Evolutionary conservation across 495 filamentous ascomycete species (phyloP).

Genomic region (Penicillium maclennaniae): DNA sequence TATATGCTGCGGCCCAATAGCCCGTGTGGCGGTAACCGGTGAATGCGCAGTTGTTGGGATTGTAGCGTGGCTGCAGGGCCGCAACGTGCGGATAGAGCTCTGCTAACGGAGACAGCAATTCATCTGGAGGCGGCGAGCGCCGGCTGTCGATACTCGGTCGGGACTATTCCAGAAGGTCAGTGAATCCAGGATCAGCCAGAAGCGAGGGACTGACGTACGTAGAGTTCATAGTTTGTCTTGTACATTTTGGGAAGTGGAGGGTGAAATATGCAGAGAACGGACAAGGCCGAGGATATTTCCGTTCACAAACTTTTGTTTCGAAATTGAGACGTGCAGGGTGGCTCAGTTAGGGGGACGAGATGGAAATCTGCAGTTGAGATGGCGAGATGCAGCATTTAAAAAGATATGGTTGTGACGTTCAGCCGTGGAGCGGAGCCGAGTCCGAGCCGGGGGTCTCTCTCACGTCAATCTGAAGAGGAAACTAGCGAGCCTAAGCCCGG

Average conservation of each 20-base stretch:
- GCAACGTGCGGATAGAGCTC: slow-evolving; percentile 40
- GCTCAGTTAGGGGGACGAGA: background rate
- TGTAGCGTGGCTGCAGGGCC: slow-evolving; percentile 36
- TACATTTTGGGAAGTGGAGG: slow-evolving; percentile 29
- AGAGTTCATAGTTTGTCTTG: slow-evolving; percentile 46
- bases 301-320: background rate
- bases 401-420: slow-evolving; percentile 1
- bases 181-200: background rate
- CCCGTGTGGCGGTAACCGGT: slow-evolving; percentile 34
- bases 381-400: slow-evolving; percentile 14
- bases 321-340: background rate
- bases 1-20: slow-evolving; percentile 39
- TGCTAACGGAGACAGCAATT: slow-evolving; percentile 38
- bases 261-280: slow-evolving; percentile 2
- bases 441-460: background rate
- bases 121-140: slow-evolving; percentile 28
- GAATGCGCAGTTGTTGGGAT: slow-evolving; percentile 35
- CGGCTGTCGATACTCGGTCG: slow-evolving; percentile 27
- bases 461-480: background rate
- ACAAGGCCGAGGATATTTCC: background rate
- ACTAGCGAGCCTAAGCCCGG: background rate
- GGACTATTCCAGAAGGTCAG: slow-evolving; percentile 3
- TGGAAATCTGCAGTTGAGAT: slow-evolving; percentile 3
- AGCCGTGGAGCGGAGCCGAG: slow-evolving; percentile 6
- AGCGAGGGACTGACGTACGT: slow-evolving; percentile 24